Evolutionary conservation across 73 alveolate species (phyloP).

Genomic region (Uronychia binucleata): DNA sequence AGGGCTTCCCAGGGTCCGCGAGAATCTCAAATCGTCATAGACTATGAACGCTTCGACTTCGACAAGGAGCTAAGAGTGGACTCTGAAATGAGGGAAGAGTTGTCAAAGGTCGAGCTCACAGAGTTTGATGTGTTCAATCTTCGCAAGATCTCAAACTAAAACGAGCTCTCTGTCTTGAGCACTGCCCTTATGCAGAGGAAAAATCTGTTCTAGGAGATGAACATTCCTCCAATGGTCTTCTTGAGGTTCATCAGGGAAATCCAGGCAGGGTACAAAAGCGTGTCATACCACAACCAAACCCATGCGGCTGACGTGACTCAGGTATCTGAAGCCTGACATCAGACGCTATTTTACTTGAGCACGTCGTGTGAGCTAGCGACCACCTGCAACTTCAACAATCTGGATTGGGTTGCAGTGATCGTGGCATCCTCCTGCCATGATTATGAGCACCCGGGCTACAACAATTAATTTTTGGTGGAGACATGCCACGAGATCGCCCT

Average conservation of each 20-base stretch:
- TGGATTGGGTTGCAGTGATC: conserved; percentile 52
- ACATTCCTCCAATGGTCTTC: conserved; percentile 8
- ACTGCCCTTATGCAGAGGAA: conserved; percentile 10
- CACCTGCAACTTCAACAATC: conserved; percentile 50
- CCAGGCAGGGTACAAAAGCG: conserved; percentile 39
- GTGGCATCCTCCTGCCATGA: conserved; percentile 76
- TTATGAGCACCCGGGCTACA: conserved; percentile 93
- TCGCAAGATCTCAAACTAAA: conserved; percentile 1
- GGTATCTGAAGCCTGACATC: not conserved
- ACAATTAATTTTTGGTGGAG: conserved; percentile 69
- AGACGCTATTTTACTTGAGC: conserved; percentile 43
- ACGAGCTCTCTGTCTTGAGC: conserved; percentile 16
- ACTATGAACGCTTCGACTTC: not conserved
- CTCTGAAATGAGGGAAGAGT: not conserved
- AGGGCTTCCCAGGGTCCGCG: not conserved
- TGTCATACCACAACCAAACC: conserved; percentile 60
- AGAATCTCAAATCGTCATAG: not conserved
- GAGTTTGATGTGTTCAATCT: conserved; percentile 40
- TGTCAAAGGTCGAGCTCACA: not conserved
- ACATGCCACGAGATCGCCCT: conserved; percentile 72
- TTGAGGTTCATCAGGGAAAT: conserved; percentile 34
- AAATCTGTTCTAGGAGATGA: conserved; percentile 15
- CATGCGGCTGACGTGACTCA: conserved; percentile 75
- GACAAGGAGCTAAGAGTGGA: not conserved
- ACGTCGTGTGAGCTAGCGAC: conserved; percentile 54